Evolutionary conservation across 352 stramenopile genomes (phyloP).

Genomic region (Globisporangium apiculatum): DNA sequence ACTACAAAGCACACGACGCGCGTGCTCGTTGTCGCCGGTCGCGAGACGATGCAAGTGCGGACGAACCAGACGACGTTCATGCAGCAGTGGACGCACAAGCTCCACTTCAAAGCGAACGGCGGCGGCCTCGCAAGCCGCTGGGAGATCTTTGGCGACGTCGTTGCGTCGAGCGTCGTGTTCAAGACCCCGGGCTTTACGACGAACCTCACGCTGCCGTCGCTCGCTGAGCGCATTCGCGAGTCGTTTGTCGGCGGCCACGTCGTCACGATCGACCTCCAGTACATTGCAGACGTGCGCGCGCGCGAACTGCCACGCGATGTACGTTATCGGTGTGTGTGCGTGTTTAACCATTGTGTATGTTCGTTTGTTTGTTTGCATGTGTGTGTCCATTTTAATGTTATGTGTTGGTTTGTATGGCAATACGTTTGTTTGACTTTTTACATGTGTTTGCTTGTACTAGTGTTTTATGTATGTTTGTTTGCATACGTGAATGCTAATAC

Average conservation of each 20-base stretch:
- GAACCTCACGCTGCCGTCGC: slow-evolving; percentile 73
- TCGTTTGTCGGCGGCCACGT: slow-evolving; percentile 79
- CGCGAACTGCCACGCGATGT: slow-evolving; percentile 51
- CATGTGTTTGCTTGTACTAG: no score
- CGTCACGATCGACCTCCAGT: slow-evolving; percentile 59
- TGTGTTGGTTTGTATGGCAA: background rate
- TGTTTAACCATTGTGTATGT: background rate
- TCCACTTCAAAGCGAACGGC: slow-evolving; percentile 65
- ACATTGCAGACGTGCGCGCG: slow-evolving; percentile 59
- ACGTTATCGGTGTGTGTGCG: slow-evolving; percentile 2
- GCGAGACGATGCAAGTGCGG: slow-evolving; percentile 81
- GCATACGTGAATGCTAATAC: no score
- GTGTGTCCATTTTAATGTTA: background rate
- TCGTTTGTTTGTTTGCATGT: background rate
- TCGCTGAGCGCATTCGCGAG: slow-evolving; percentile 77
- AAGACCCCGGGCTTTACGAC: slow-evolving; percentile 67
- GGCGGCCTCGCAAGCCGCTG: slow-evolving; percentile 53
- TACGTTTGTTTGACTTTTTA: no score
- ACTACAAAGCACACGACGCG: slow-evolving; percentile 15
- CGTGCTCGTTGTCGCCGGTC: slow-evolving; percentile 64
- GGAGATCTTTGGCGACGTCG: slow-evolving; percentile 83
- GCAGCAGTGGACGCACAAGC: slow-evolving; percentile 83
- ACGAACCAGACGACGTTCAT: slow-evolving; percentile 81
- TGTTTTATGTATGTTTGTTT: no score
- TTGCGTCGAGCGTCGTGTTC: slow-evolving; percentile 84